Evolutionary conservation across 73 alveolate species (phyloP).

Genomic region (Paraurostyla sp.): DNA sequence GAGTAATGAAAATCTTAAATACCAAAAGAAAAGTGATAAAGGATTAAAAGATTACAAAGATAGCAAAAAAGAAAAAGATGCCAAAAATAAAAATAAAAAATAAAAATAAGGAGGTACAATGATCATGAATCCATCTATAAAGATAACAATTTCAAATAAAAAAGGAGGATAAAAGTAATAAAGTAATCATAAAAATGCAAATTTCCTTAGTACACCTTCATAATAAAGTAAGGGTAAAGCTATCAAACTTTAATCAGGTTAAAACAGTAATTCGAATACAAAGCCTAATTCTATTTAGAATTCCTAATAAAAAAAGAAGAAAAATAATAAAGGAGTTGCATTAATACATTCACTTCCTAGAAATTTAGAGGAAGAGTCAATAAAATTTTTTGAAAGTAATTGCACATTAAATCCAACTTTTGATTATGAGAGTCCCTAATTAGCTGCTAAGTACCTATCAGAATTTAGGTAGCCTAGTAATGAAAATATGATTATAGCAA

Average conservation of each 20-base stretch:
- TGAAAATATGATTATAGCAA: constrained; percentile 56
- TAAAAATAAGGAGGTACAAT: neutral
- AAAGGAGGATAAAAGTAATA: constrained; percentile 4
- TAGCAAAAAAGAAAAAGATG: constrained; percentile 13
- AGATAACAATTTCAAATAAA: constrained; percentile 28
- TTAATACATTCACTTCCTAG: constrained; percentile 50
- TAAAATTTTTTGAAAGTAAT: constrained; percentile 39
- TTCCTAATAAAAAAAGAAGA: constrained; percentile 41
- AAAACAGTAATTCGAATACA: neutral
- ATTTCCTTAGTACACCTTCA: constrained; percentile 27
- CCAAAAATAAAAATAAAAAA: neutral
- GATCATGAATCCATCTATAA: constrained; percentile 19
- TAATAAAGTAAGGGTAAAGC: constrained; percentile 31
- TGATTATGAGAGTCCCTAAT: constrained; percentile 56
- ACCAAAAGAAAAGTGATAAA: neutral
- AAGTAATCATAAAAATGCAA: neutral
- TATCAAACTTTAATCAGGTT: neutral
- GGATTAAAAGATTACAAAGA: neutral
- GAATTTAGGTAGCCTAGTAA: constrained; percentile 51
- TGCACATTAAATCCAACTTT: constrained; percentile 61
- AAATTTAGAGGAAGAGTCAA: constrained; percentile 53
- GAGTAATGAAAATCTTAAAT: too few species aligned
- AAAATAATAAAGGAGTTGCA: neutral
- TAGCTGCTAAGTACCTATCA: constrained; percentile 42
- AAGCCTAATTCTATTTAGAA: constrained; percentile 21